Evolutionary conservation across 768 basidiomycete genomes (phyloP).

Genomic region (Suillus alpinus): DNA sequence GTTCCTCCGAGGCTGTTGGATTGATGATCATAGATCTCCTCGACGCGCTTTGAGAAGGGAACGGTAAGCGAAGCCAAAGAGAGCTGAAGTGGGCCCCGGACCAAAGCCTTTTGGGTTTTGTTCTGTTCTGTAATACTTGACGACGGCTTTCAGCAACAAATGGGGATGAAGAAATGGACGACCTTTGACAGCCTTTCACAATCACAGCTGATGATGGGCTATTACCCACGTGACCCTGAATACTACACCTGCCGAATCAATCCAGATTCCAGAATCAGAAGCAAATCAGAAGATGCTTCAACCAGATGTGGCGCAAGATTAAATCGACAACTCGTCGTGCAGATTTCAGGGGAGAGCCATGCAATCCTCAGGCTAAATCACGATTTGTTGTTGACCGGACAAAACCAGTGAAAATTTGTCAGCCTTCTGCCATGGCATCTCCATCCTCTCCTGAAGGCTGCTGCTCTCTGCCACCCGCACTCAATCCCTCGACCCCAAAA

Average conservation of each 20-base stretch:
- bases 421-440: constrained; percentile 24
- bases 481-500: constrained; percentile 47
- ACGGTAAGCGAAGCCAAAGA: neutral
- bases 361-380: neutral
- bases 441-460: constrained; percentile 5
- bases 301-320: constrained; percentile 2
- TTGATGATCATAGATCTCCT: neutral
- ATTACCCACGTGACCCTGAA: constrained; percentile 2
- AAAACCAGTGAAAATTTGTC: constrained; percentile 8
- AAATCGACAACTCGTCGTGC: neutral
- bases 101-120: neutral
- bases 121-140: neutral
- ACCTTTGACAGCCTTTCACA: constrained; percentile 6
- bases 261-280: neutral
- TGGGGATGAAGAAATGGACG: constrained; percentile 3
- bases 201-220: neutral
- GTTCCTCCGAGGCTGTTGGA: neutral
- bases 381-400: neutral
- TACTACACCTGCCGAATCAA: constrained; percentile 3
- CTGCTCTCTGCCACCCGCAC: constrained; percentile 14
- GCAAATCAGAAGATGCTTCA: neutral
- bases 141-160: neutral
- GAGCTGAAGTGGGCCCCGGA: neutral
- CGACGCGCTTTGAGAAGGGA: neutral
- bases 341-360: neutral